Evolutionary conservation across 257 asterid genomes (phyloP).

Genomic region (Forsythia suspensa): DNA sequence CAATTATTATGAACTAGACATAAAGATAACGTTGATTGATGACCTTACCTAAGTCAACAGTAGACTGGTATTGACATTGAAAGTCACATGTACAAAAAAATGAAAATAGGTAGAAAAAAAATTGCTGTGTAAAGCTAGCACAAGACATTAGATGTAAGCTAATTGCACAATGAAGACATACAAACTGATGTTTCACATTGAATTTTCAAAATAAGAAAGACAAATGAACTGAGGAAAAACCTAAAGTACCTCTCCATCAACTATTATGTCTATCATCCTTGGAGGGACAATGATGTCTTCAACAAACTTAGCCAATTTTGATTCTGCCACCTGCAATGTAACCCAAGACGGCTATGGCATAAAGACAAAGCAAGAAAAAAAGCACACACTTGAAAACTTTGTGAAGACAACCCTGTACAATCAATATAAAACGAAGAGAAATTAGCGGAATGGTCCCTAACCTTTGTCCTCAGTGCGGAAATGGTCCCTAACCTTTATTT

Average conservation of each 20-base stretch:
- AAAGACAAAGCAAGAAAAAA: constrained; percentile 3
- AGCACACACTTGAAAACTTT: constrained; percentile 18
- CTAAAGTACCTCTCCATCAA: constrained; percentile 86
- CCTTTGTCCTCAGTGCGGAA: no score
- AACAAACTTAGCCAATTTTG: constrained; percentile 88
- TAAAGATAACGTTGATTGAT: constrained; percentile 3
- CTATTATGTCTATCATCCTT: constrained; percentile 90
- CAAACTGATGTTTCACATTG: constrained; percentile 6
- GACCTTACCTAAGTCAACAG: background rate
- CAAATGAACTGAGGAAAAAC: constrained; percentile 21
- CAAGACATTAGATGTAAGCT: background rate
- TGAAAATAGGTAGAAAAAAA: background rate
- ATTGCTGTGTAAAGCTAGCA: constrained; percentile 3
- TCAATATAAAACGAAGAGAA: background rate
- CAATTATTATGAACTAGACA: constrained; percentile 3
- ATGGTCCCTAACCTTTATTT: no score
- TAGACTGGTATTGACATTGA: background rate
- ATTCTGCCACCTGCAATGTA: constrained; percentile 81
- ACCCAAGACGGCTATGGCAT: constrained; percentile 24
- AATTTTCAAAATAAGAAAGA: constrained; percentile 16
- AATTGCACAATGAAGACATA: background rate
- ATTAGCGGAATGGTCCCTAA: no score
- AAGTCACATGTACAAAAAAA: background rate
- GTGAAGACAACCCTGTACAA: constrained; percentile 17
- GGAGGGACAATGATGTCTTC: constrained; percentile 98